phyloP scores from a whole-genome alignment of 2,329 filamentous ascomycete genomes.

The Ambrosiella beaveri region DNA sequence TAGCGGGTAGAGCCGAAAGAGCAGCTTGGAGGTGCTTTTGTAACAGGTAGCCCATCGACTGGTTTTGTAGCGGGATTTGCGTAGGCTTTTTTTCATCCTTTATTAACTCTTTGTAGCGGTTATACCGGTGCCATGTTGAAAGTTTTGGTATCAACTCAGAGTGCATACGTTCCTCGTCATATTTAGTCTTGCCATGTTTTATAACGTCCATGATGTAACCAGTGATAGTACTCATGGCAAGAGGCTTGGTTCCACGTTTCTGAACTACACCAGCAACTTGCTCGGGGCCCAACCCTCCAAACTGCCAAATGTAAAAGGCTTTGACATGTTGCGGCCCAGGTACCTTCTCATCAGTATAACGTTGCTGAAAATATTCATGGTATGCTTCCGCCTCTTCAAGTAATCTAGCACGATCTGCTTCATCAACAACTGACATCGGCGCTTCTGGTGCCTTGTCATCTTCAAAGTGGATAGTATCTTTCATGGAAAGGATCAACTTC shows the following conservation, averaged over 20 bases:
- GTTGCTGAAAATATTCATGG: not conserved
- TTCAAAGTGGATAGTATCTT: slow-evolving; percentile 15
- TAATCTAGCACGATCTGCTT: not conserved
- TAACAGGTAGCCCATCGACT: not conserved
- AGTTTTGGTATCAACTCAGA: slow-evolving; percentile 25
- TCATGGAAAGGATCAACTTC: slow-evolving; percentile 10
- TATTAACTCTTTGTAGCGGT: slow-evolving; percentile 10
- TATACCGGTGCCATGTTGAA: slow-evolving; percentile 9
- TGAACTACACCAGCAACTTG: slow-evolving; percentile 39
- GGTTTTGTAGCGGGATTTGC: not conserved
- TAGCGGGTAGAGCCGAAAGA: not conserved
- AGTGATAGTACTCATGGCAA: slow-evolving; percentile 37
- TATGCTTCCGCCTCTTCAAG: not conserved
- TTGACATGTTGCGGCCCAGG: slow-evolving; percentile 23
- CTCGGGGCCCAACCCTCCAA: slow-evolving; percentile 29
- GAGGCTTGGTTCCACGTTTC: slow-evolving; percentile 29
- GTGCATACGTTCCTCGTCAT: slow-evolving; percentile 28
- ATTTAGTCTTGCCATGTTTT: slow-evolving; percentile 31
- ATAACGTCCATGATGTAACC: slow-evolving; percentile 42
- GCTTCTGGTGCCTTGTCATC: slow-evolving; percentile 14
- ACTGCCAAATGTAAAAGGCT: slow-evolving; percentile 49
- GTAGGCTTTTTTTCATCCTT: not conserved
- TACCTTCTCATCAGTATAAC: not conserved
- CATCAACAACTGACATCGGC: not conserved
- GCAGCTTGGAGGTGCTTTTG: not conserved